Conservation (phyloP, 805 yeast genomes). For the Ogataea wickerhamii region DNA sequence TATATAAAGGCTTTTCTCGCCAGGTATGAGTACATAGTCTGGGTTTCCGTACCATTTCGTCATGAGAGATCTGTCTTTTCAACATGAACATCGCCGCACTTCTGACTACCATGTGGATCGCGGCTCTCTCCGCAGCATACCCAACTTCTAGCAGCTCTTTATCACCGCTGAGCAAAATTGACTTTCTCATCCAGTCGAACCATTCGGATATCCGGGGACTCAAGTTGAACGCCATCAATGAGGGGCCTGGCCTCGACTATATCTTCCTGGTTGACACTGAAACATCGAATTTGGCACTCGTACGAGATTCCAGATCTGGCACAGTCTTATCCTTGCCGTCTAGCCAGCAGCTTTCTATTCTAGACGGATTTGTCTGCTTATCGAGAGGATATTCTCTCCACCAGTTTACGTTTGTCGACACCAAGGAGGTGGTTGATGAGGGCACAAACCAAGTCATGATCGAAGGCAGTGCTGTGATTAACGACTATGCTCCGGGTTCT, state of each 20-base stretch:
- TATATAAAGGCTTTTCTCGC: no score
- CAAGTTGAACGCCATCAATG: slow-evolving; percentile 14
- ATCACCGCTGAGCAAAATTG: slow-evolving; percentile 5
- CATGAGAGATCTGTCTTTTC: no score
- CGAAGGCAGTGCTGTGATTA: slow-evolving; percentile 15
- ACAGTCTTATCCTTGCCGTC: slow-evolving; percentile 9
- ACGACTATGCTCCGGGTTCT: slow-evolving; percentile 6
- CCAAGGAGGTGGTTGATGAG: slow-evolving; percentile 1
- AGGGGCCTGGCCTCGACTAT: slow-evolving; percentile 18
- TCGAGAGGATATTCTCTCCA: slow-evolving; percentile 10
- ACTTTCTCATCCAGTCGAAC: slow-evolving; percentile 6
- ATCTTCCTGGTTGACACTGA: slow-evolving; percentile 13
- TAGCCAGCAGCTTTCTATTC: slow-evolving; percentile 9
- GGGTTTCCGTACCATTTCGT: no score
- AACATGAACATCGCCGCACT: no score
- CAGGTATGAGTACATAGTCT: no score
- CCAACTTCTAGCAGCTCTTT: no score
- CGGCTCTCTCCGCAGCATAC: no score
- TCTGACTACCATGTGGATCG: no score
- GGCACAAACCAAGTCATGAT: slow-evolving; percentile 2
- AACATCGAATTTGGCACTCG: slow-evolving; percentile 9
- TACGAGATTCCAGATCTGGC: slow-evolving; percentile 5
- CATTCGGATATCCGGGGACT: slow-evolving; percentile 5
- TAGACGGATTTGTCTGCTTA: slow-evolving; percentile 12
- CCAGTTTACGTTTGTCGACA: slow-evolving; percentile 5